These are phyloP conservation scores for Ophiostoma sp. DNA, from an alignment of 2,329 filamentous ascomycete genomes.

Conservation along the genomic window DNA sequence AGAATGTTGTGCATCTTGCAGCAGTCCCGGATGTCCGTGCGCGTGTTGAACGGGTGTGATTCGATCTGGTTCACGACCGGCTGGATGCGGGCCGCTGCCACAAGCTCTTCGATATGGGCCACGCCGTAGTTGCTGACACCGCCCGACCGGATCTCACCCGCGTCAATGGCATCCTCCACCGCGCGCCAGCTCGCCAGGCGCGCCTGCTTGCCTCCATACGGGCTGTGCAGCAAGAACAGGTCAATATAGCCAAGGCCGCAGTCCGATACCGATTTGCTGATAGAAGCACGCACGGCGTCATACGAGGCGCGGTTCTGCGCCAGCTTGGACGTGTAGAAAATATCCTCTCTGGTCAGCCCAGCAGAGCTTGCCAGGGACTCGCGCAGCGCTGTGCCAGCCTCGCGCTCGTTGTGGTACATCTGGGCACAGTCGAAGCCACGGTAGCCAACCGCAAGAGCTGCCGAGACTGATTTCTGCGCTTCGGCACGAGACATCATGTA, in stretches of 20 bases:
- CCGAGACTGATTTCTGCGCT: conserved; percentile 51
- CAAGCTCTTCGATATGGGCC: conserved; percentile 65
- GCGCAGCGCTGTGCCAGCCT: conserved; percentile 60
- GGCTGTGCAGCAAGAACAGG: conserved; percentile 72
- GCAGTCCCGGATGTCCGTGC: conserved; percentile 58
- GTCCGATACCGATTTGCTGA: conserved; percentile 58
- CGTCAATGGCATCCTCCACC: conserved; percentile 67
- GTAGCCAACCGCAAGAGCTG: conserved; percentile 51
- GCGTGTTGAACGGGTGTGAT: conserved; percentile 76
- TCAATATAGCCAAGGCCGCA: conserved; percentile 71
- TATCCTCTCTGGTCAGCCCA: conserved; percentile 57
- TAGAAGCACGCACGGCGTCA: conserved; percentile 59
- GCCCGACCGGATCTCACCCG: conserved; percentile 63
- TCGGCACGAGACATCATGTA: conserved; percentile 64
- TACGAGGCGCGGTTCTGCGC: conserved; percentile 62
- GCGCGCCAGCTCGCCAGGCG: conserved; percentile 70
- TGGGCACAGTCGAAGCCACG: conserved; percentile 50
- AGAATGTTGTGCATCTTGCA: conserved; percentile 62
- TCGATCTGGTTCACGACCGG: conserved; percentile 78
- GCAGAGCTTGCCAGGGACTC: conserved; percentile 29
- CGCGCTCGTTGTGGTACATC: conserved; percentile 62
- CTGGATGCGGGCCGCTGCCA: conserved; percentile 54
- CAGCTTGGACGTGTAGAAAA: conserved; percentile 78
- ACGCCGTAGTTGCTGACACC: conserved; percentile 77
- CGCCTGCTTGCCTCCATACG: conserved; percentile 65